phyloP scores from a whole-genome alignment of 768 basidiomycete species.

The Kwoniella newhampshirensis region DNA sequence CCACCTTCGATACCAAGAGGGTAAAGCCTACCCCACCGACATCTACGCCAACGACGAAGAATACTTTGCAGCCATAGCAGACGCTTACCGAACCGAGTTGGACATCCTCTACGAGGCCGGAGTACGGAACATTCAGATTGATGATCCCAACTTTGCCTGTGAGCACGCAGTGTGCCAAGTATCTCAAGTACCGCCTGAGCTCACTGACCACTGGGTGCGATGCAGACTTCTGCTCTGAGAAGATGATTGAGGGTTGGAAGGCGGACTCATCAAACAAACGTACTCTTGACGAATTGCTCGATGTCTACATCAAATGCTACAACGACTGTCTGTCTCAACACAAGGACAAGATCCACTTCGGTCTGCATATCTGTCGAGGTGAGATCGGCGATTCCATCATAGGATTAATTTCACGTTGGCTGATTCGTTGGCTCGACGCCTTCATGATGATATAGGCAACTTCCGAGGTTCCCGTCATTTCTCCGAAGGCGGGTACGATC shows the following conservation, averaged over 20 bases:
- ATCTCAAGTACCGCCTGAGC: background rate
- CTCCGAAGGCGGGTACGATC: conserved; percentile 4
- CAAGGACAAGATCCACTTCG: conserved; percentile 9
- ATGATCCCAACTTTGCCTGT: conserved; percentile 8
- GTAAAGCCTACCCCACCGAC: conserved; percentile 5
- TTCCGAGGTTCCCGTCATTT: conserved; percentile 5
- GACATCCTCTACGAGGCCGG: conserved; percentile 8
- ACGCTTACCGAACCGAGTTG: background rate
- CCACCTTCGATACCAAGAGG: conserved; percentile 7
- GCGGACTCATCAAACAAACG: background rate
- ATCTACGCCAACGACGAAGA: conserved; percentile 8
- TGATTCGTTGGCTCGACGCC: too few relatives aligned
- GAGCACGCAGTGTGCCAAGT: too few relatives aligned
- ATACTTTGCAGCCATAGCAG: conserved; percentile 4
- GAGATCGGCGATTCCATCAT: background rate
- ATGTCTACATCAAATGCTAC: conserved; percentile 6
- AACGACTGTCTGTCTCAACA: conserved; percentile 2
- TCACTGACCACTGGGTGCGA: background rate
- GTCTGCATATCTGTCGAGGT: conserved; percentile 7
- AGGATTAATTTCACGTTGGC: too few relatives aligned
- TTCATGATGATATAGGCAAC: conserved; percentile 4
- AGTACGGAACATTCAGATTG: conserved; percentile 1
- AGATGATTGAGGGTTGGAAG: conserved; percentile 8
- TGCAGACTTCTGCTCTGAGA: conserved; percentile 8
- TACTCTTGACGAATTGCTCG: conserved; percentile 2